Evolutionary conservation across 345 rosid species (phyloP), one percentile per base, ranked within the genome.

Genomic region (Crucihimalaya himalaica): DNA sequence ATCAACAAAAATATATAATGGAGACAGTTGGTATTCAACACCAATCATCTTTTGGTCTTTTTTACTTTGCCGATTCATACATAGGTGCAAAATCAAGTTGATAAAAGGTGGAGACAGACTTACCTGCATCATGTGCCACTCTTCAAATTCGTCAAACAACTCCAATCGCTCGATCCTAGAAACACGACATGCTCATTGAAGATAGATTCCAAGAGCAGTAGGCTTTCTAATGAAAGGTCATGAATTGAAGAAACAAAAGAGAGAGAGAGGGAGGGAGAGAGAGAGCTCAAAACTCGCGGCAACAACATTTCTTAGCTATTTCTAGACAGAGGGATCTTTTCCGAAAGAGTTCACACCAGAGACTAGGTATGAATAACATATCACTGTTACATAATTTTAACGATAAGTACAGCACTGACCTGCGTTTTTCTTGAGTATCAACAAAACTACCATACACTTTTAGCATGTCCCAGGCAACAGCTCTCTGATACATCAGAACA

Each of bases 81-180:
- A 27, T 27, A 50, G 18, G 29, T 74, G 12, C 32, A 39, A 37
- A 50, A n/a, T 15, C 61, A 32, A 42, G 27, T 68, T 52, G 32
- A 53, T 62, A 37, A 40, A 40, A 57, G 52, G 50, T 59, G 71
- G 47, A 48, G 59, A 60, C 51, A 68, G 63, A 84, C 94, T 82
- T 86, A 83, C 98, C 98, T 95, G 96, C 99, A 95, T 95, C 99
- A 92, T 88, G 79, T 88, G 83, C 98, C 99, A 95, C 79, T 95
- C 97, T 81, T 95, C 99, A 77, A 92, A 87, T 84, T 95, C 98
- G 73, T 92, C 97, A 35, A 92, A 95, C 83, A 92, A 78, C 83
- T 92, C 97, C 86, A 88, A 79, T 77, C 89, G 81, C 82, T 95
- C 98, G 16, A 92, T 92, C 90, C 98, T 92, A 82, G 52, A 31